Evolutionary conservation across 225 moss, liverwort and hornwort species (phyloP).

Genomic region (Rhytidiadelphus loreus): DNA sequence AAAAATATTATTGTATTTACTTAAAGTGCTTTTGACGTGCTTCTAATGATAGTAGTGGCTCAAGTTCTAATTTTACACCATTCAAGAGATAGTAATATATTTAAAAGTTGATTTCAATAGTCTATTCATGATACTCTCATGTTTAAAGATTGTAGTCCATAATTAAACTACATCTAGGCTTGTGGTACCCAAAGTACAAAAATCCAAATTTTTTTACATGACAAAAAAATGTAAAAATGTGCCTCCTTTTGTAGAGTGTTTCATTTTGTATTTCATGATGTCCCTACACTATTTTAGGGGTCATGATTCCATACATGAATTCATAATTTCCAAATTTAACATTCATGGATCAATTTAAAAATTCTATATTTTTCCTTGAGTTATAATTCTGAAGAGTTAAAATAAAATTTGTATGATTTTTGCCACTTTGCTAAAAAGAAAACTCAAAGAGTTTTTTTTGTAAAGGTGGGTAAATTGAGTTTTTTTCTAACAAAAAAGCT

Average conservation of each 20-base stretch:
- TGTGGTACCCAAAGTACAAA: not conserved
- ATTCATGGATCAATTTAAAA: not conserved
- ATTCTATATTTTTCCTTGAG: fast-evolving
- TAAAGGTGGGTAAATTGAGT: not conserved
- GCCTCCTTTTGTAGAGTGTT: fast-evolving
- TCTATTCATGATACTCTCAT: not conserved
- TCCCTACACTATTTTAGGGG: not conserved
- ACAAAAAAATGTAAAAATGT: not conserved
- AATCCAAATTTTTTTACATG: fast-evolving
- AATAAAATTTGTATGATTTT: not conserved
- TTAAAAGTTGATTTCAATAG: fast-evolving
- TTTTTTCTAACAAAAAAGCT: not conserved
- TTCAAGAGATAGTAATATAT: too few species aligned
- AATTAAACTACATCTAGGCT: fast-evolving
- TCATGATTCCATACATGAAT: not conserved
- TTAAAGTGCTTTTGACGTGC: fast-evolving
- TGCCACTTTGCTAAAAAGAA: not conserved
- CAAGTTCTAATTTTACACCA: not conserved
- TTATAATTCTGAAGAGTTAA: not conserved
- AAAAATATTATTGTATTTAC: not conserved
- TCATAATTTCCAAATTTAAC: not conserved
- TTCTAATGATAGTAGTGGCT: not conserved
- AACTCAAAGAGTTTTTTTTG: not conserved
- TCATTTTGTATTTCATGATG: not conserved
- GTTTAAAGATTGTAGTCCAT: fast-evolving